Base-by-base conservation (phyloP, 2,329 filamentous ascomycete species). In the Ceratocystis cacaofunesta region DNA sequence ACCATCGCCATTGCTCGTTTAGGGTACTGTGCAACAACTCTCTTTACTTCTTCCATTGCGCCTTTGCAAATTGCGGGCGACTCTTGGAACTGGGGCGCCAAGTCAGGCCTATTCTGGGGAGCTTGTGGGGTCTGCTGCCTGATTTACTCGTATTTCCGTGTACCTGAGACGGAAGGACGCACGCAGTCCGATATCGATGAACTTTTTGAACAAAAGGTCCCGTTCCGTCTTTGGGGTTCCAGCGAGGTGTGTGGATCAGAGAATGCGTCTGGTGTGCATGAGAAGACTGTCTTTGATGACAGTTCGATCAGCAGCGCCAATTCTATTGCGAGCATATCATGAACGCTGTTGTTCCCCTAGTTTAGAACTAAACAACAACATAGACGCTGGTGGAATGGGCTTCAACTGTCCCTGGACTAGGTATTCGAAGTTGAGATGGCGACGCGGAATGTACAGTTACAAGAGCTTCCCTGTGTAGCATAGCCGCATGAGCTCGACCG, bases 61-160 rank as follows among this genome's bases (percentile, higher is more conserved):
- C 70, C 71, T 0, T 66, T 69, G 6, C 69, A 70, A 65, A 68
- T 75, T 28, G 73, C 73, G 22, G 71, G 71, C 1, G 75, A 72
- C 1, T 73, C 70, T 5, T 73, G 72, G 68, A 76, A 74, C 65
- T 72, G 70, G 70, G 74, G 68, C 70, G 78, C 75, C 70, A 74
- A 69, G 72, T 76, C 67, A 70, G 79, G 70, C 5, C 74, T 74
- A 64, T 71, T 75, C 67, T 75, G 73, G 73, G 69, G 69, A 1
- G 70, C 69, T 3, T 72, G 76, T 62, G 75, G 76, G 68, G 70
- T 78, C 17, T 43, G 74, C 1, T 76, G 76, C n/a, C 70, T 77
- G 0, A 67, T 74, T 1, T 82, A 79, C 72, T 75, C 77, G 2
- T 78, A 72, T 68, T 77, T 78, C 68, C 76, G 75, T 58, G 70